phyloP scores from a whole-genome alignment of 352 stramenopile genomes.

The Phytophthora pseudosyringae region DNA sequence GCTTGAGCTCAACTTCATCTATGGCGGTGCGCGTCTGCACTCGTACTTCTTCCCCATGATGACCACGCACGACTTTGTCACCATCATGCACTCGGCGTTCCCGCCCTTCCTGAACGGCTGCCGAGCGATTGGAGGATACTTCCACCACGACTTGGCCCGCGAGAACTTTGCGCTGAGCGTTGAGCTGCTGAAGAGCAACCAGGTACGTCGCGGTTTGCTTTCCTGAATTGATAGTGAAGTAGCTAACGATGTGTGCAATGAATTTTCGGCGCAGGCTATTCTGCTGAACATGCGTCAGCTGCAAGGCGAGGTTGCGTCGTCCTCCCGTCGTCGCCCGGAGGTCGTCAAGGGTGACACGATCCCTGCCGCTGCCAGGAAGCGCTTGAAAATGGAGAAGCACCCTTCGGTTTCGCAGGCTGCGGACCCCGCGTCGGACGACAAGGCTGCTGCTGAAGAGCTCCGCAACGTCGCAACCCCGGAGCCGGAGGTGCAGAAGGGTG shows the following conservation, averaged over 20 bases:
- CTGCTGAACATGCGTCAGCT: slow-evolving; percentile 80
- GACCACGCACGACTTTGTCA: slow-evolving; percentile 93
- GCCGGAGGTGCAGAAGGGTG: slow-evolving; percentile 56
- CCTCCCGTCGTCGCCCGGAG: slow-evolving; percentile 54
- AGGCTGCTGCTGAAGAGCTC: slow-evolving; percentile 44
- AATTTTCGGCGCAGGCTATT: slow-evolving; percentile 52
- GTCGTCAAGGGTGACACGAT: slow-evolving; percentile 58
- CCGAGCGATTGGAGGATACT: slow-evolving; percentile 94
- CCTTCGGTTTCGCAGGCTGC: slow-evolving; percentile 9
- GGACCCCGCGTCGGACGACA: slow-evolving; percentile 26
- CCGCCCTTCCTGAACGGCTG: slow-evolving; percentile 97
- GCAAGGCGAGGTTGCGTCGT: slow-evolving; percentile 77
- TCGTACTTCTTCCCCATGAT: slow-evolving; percentile 75
- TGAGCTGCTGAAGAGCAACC: slow-evolving; percentile 84
- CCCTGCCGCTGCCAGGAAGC: slow-evolving; percentile 60
- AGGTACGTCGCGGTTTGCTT: slow-evolving; percentile 38
- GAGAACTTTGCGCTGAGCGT: slow-evolving; percentile 80
- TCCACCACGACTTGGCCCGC: slow-evolving; percentile 73
- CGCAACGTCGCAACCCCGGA: slow-evolving; percentile 50
- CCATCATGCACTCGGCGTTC: slow-evolving; percentile 94
- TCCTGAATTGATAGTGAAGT: not conserved
- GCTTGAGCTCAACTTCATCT: slow-evolving; percentile 93
- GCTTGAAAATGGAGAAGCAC: slow-evolving; percentile 76
- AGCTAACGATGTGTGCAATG: slow-evolving; percentile 3
- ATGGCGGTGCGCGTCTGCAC: slow-evolving; percentile 62